Percentiles rank a stretch among this genome's conserved stretches.
Conservation (phyloP, 169 alveolate genomes). For the Eimeria acervulina region DNA sequence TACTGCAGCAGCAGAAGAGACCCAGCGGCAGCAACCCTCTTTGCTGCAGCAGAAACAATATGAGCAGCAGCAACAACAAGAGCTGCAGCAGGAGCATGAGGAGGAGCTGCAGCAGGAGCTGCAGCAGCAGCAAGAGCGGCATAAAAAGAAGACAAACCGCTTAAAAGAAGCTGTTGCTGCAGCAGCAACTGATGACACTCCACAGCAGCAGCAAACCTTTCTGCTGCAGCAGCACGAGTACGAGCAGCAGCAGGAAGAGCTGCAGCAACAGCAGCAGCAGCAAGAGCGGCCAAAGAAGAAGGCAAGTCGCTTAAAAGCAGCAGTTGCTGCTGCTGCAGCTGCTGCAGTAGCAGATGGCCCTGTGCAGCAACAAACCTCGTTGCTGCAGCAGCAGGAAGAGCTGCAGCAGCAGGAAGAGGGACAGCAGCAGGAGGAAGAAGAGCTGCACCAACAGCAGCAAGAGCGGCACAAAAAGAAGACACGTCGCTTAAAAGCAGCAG, state of each 20-base stretch:
- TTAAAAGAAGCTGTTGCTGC: not conserved
- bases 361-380: no score
- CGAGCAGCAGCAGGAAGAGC: not conserved
- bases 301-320: no score
- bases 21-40: no score
- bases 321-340: no score
- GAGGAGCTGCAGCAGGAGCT: no score
- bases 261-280: not conserved
- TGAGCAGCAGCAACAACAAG: no score
- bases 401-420: conserved; percentile 39
- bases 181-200: not conserved
- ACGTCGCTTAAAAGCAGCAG: not conserved
- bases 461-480: not conserved
- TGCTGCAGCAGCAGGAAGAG: conserved; percentile 34
- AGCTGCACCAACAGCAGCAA: conserved; percentile 2
- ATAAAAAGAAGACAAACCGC: no score
- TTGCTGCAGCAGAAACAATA: not conserved
- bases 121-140: no score
- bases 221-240: not conserved
- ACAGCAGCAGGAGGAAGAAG: not conserved
- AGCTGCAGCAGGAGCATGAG: no score
- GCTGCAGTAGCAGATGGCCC: no score
- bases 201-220: not conserved
- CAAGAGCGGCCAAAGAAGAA: no score
- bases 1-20: not conserved